Percentiles rank a stretch among this genome's conserved stretches.
phyloP scores from a whole-genome alignment of 805 yeast genomes.

The Priceomyces medius region DNA sequence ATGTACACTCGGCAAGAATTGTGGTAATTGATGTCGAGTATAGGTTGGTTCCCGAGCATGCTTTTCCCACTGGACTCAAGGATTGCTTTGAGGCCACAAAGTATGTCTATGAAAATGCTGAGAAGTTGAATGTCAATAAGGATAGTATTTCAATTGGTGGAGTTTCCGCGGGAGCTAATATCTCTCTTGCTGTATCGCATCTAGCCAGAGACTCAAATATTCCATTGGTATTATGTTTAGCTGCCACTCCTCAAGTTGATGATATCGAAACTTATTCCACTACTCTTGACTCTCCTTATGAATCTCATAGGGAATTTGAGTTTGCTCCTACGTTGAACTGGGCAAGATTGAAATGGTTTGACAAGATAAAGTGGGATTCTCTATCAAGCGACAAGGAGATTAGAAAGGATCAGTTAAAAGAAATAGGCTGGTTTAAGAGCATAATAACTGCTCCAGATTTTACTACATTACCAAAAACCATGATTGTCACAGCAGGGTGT shows the following conservation, averaged over 20 bases:
- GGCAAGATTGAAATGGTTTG: constrained; percentile 29
- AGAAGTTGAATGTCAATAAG: constrained; percentile 14
- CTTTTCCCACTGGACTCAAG: constrained; percentile 24
- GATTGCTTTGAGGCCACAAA: constrained; percentile 28
- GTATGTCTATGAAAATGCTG: constrained; percentile 21
- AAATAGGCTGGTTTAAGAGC: constrained; percentile 29
- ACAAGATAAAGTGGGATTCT: constrained; percentile 26
- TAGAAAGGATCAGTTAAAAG: constrained; percentile 13
- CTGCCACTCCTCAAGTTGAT: constrained; percentile 31
- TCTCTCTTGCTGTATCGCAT: constrained; percentile 25
- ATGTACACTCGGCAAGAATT: constrained; percentile 18
- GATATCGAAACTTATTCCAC: constrained; percentile 21
- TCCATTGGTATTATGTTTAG: constrained; percentile 21
- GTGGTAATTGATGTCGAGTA: constrained; percentile 32
- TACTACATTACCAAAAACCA: constrained; percentile 22
- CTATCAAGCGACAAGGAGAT: constrained; percentile 14
- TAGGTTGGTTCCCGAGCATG: constrained; percentile 26
- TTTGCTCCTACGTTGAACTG: constrained; percentile 32
- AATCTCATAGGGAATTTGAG: constrained; percentile 23
- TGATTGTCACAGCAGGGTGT: constrained; percentile 29
- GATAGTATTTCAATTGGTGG: constrained; percentile 24
- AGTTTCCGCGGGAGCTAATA: constrained; percentile 25
- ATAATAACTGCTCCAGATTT: constrained; percentile 27
- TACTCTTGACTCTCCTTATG: constrained; percentile 25
- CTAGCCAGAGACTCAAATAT: constrained; percentile 23